Evolutionary conservation across 148 eudicot genomes (phyloP), one percentile per base, ranked within the genome.

Genomic region (Arbutus unedo): DNA sequence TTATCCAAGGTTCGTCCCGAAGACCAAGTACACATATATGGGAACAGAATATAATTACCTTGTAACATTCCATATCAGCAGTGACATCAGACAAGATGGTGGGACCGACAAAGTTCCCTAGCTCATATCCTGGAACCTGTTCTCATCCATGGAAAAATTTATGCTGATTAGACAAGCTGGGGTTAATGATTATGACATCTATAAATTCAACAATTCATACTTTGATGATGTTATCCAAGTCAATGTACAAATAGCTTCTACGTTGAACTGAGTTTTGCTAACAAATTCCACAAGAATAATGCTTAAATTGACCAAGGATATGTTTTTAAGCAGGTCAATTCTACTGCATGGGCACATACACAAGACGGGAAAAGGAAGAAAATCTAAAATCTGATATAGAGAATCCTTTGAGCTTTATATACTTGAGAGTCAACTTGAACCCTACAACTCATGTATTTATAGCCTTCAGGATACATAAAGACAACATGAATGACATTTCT

Each of bases 71-170:
- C 98, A 97, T 97, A 85, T 93, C 97, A 49, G 93, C 49, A 11
- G 93, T 94, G 78, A 97, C 96, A 90, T 85, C 95, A 79, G 96
- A 87, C 84, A 97, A 90, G 85, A 97, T 85, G 76, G 98, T 97
- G 49, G 99, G 99, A 78, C 99, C 98, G 23, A 97, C 72, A 80
- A 97, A 97, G 90, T 94, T 97, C 8, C 99, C 99, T 79, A 86
- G 88, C 82, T 97, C 99, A 84, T 93, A 94, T 88, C 96, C 95
- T 53, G 96, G 96, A 86, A 94, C 98, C 98, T 95, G 77, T 84
- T 56, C 15, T 68, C 80, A 81, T 85, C 64, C 74, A 74, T 68
- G 55, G 54, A 31, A 70, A n/a, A 59, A 48, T 23, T 47, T 16
- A 50, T 14, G 18, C 18, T 64, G 5, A 21, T 56, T 77, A 23